Evolutionary conservation across 108 stramenopile genomes (phyloP).

Genomic region (Nitzschia palea): DNA sequence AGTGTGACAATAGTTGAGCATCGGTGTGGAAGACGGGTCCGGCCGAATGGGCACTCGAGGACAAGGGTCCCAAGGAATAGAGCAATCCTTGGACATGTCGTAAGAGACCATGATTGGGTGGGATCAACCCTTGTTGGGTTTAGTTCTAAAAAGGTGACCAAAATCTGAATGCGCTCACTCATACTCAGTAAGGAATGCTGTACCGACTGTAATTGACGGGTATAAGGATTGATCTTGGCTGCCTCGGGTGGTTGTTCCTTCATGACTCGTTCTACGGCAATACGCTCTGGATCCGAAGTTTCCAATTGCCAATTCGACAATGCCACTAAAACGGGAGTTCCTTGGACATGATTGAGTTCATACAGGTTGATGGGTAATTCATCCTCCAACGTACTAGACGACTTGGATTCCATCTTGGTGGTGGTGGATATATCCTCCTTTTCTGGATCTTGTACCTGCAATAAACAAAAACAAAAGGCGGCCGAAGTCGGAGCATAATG

Average conservation of each 20-base stretch:
- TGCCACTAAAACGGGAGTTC: slow-evolving; percentile 48
- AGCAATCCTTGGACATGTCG: slow-evolving; percentile 35
- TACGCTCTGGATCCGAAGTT: slow-evolving; percentile 71
- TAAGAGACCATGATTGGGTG: slow-evolving; percentile 17
- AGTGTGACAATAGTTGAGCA: slow-evolving; percentile 43
- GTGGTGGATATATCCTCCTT: not conserved
- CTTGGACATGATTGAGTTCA: slow-evolving; percentile 33
- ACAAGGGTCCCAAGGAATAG: slow-evolving; percentile 28
- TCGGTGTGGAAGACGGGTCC: slow-evolving; percentile 34
- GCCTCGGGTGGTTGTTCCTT: slow-evolving; percentile 39
- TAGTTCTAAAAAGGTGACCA: slow-evolving; percentile 51
- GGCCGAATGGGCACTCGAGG: slow-evolving; percentile 21
- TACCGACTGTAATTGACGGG: slow-evolving; percentile 23
- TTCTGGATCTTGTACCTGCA: slow-evolving; percentile 26
- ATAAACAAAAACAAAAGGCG: slow-evolving; percentile 39
- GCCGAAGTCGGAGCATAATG: slow-evolving; percentile 33
- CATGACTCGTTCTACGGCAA: slow-evolving; percentile 80
- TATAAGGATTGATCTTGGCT: slow-evolving; percentile 20
- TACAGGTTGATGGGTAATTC: slow-evolving; percentile 62
- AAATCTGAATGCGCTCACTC: slow-evolving; percentile 55
- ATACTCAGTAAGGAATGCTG: slow-evolving; percentile 48
- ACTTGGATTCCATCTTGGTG: slow-evolving; percentile 6
- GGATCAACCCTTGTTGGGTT: slow-evolving; percentile 20
- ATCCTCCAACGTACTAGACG: slow-evolving; percentile 18
- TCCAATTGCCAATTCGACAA: slow-evolving; percentile 60